Evolutionary conservation across 768 basidiomycete species (phyloP), one percentile per base, ranked within the genome.

Genomic region (Termitomyces sp.): DNA sequence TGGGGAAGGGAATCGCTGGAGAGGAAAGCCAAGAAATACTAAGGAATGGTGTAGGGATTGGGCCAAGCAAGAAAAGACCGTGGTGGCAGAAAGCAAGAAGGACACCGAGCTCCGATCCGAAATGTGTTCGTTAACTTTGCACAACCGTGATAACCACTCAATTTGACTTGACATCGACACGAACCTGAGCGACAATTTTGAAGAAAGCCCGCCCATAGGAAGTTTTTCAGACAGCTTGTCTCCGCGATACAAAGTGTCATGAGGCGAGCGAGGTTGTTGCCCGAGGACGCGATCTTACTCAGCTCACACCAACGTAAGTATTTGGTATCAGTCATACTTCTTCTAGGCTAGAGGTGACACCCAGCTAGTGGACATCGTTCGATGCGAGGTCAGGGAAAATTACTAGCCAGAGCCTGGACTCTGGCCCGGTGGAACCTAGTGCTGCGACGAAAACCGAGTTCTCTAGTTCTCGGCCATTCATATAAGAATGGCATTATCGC

Each of bases 21-120:
- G 61, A 60, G 59, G 28, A 20, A 28, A 4, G 28, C 28, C 28
- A 28, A 28, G 28, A 28, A 28, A 4, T 2, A 28, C 28, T 28
- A 59, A 51, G 51, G 45, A 64, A n/a, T 61, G 55, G 51, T 66
- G 42, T 68, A 57, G 57, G 46, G 56, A 58, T 22, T 57, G 54
- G 35, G 49, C 40, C 45, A 61, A 66, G 63, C 63, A 68, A 66
- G 63, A 66, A 65, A 61, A 22, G 55, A 56, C 33, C 24, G 57
- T 62, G 44, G 63, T 63, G 60, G 66, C 53, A 55, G 58, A 51
- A 65, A 67, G 49, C 62, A 65, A 63, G 55, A 65, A 63, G 55
- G 24, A 54, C 61, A 28, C 28, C 57, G 58, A 62, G 46, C 55
- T 62, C 60, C 64, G 64, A 65, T 58, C 58, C 64, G 61, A 57